Conservation (phyloP, 2,329 filamentous ascomycete genomes). For the Ophiostoma himal-ulmi region DNA sequence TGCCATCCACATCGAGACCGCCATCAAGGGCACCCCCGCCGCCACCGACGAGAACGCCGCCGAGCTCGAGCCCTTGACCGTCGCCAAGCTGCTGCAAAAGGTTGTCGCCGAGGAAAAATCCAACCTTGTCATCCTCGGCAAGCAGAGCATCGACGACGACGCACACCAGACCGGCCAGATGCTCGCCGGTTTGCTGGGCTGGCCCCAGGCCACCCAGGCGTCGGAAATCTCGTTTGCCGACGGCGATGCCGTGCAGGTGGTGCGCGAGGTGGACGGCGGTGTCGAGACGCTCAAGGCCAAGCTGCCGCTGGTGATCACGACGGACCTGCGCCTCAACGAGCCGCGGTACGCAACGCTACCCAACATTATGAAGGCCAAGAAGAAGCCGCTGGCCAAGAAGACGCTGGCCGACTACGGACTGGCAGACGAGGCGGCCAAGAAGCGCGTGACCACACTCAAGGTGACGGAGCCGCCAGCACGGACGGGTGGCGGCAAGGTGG, state of each 20-base stretch:
- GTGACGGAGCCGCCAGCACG: slow-evolving; percentile 81
- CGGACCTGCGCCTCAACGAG: slow-evolving; percentile 89
- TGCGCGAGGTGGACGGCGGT: slow-evolving; percentile 90
- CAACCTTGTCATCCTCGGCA: slow-evolving; percentile 90
- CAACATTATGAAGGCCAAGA: slow-evolving; percentile 99
- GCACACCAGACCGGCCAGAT: slow-evolving; percentile 95
- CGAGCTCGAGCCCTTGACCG: slow-evolving; percentile 78
- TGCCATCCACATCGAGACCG: slow-evolving; percentile 74
- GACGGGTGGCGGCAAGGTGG: slow-evolving; percentile 93
- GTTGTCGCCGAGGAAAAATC: slow-evolving; percentile 77
- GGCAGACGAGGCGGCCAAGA: slow-evolving; percentile 64
- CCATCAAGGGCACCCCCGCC: slow-evolving; percentile 33
- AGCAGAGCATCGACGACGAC: slow-evolving; percentile 98
- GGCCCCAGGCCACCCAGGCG: slow-evolving; percentile 93
- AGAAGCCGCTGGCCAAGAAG: slow-evolving; percentile 96
- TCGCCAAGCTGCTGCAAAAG: slow-evolving; percentile 81
- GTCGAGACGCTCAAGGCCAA: slow-evolving; percentile 81
- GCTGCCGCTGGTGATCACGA: slow-evolving; percentile 90
- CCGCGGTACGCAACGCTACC: slow-evolving; percentile 91
- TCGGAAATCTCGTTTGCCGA: slow-evolving; percentile 71
- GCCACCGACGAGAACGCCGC: slow-evolving; percentile 68
- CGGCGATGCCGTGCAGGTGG: slow-evolving; percentile 67
- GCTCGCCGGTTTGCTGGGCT: slow-evolving; percentile 85
- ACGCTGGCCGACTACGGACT: slow-evolving; percentile 75
- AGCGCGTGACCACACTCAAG: slow-evolving; percentile 81